Base-by-base conservation (phyloP, 208 protist genomes). In the Chromosphaera perkinsii region DNA sequence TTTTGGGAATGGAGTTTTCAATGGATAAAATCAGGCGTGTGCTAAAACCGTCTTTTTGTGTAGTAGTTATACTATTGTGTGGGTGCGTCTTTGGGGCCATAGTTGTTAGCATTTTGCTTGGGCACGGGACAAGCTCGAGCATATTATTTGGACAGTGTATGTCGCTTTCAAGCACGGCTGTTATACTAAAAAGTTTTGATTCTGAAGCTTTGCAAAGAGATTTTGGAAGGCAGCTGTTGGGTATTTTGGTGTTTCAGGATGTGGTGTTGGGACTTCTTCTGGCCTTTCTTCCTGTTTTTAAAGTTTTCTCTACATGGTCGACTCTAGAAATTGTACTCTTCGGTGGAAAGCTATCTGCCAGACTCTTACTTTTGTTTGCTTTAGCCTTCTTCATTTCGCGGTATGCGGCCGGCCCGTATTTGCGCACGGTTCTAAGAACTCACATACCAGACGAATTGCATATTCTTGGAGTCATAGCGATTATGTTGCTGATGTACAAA, bases 241-340 rank as follows among this genome's bases (percentile, higher is more conserved):
- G 54, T 37, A 17, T 60, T n/a, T 32, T 60, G 5, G 31, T 60
- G 5, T 22, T 60, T n/a, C 54, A 60, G 27, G 54, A 60, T 35
- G 54, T 60, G 3, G 31, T 43, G 22, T 14, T 60, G 54, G 54
- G 54, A 24, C 29, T 60, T 32, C 31, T 60, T 32, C 7, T 60
- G 31, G 54, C 54, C 24, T 31, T 36, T 17, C 29, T 36, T 17
- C 54, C 54, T 17, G 20, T 60, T 17, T n/a, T 60, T 4, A 32
- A 20, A 17, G 39, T n/a, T 45, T 7, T 45, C 10, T 45, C 39
- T 17, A 7, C 7, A 7, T 7, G 10, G 39, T 45, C 39, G 7
- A 17, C 10, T 45, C 7, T 17, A 45, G 39, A 7, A n/a, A 17
- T 45, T 17, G 17, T 45, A 7, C 7, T 17, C 7, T n/a, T 45